phyloP scores from a whole-genome alignment of 108 stramenopile species.

The Stephanodiscus triporus region DNA sequence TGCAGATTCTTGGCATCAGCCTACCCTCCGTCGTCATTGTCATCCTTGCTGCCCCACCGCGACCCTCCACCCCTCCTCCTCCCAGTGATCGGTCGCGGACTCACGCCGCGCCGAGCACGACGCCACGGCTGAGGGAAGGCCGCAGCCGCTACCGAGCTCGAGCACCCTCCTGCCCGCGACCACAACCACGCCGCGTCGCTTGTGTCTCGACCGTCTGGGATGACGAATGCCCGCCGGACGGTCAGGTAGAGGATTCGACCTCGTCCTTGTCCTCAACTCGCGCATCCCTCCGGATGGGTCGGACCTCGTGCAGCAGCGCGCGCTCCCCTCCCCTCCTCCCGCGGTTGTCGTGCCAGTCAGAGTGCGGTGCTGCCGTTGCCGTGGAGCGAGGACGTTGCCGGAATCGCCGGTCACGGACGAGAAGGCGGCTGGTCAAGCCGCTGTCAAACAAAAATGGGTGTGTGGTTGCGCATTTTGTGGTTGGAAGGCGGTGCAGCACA shows the following conservation, averaged over 20 bases:
- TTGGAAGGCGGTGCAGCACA: too few species aligned
- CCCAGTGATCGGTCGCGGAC: conserved; percentile 52
- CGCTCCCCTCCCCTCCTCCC: too few species aligned
- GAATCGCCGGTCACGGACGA: not conserved
- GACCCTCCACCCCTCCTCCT: not conserved
- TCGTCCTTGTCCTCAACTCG: conserved; percentile 35
- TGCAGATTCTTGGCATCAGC: conserved; percentile 48
- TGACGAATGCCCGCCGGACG: conserved; percentile 33
- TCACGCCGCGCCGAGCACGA: too few species aligned
- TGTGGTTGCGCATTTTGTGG: too few species aligned
- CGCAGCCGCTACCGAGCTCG: conserved; percentile 49
- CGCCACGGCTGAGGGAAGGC: conserved; percentile 42
- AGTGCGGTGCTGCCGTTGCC: too few species aligned
- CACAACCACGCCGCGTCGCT: conserved; percentile 47
- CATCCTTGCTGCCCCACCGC: not conserved
- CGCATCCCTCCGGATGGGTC: not conserved
- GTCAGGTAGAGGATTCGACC: conserved; percentile 50
- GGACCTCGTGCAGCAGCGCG: not conserved
- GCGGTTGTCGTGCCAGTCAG: too few species aligned
- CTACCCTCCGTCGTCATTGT: conserved; percentile 23
- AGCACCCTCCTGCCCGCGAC: conserved; percentile 24
- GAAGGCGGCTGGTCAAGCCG: not conserved
- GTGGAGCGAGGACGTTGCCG: not conserved
- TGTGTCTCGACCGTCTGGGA: conserved; percentile 9
- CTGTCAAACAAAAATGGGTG: too few species aligned